phyloP scores from a whole-genome alignment of 179 eudicot species.

The Silene vulgaris region DNA sequence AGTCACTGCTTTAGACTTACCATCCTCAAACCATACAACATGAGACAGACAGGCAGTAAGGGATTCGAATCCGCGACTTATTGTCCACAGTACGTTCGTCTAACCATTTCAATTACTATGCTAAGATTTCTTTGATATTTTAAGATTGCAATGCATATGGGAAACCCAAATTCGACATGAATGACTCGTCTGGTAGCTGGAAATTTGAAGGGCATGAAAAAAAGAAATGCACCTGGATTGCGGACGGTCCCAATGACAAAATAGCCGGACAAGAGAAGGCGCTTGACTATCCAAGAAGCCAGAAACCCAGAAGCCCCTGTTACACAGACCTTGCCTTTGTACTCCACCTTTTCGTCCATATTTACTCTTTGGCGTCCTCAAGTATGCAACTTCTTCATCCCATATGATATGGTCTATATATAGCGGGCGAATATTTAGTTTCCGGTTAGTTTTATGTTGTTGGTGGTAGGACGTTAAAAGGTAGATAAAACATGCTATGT shows the following conservation, averaged over 20 bases:
- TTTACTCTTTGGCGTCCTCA: neutral
- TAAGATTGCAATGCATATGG: no score
- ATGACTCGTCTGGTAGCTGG: no score
- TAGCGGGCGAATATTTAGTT: neutral
- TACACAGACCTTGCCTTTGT: conserved; percentile 73
- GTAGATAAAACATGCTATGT: conserved; percentile 25
- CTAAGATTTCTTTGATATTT: no score
- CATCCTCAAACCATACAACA: neutral
- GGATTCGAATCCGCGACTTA: no score
- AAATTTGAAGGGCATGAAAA: neutral
- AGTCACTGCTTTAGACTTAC: neutral
- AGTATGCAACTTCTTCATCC: neutral
- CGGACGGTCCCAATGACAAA: conserved; percentile 76
- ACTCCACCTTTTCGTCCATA: conserved; percentile 28
- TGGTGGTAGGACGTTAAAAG: conserved; percentile 9
- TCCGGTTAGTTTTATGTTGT: neutral
- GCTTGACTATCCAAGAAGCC: conserved; percentile 89
- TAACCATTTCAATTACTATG: no score
- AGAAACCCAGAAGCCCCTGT: conserved; percentile 87
- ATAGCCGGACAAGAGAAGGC: conserved; percentile 67
- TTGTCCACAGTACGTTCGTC: no score
- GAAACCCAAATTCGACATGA: no score
- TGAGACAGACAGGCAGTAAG: no score
- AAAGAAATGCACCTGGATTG: conserved; percentile 50
- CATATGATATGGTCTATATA: conserved; percentile 1